These are phyloP conservation scores for Euphorbia tirucalli DNA, from an alignment of 345 rosid genomes.

Conservation along the genomic window DNA sequence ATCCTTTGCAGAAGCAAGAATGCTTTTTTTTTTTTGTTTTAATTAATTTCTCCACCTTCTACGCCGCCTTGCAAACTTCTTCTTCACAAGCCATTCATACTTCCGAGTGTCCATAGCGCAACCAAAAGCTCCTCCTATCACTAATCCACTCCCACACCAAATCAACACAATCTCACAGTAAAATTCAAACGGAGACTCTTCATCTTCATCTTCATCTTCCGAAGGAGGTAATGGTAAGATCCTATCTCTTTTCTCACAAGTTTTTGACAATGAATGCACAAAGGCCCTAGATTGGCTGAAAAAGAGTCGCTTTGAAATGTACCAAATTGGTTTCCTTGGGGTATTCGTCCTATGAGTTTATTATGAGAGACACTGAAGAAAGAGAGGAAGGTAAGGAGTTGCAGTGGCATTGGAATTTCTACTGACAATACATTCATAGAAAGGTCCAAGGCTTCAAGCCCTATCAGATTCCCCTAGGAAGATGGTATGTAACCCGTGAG, in stretches of 20 bases:
- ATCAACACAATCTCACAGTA: neutral
- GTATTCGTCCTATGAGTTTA: neutral
- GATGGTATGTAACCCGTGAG: no score
- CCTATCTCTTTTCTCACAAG: neutral
- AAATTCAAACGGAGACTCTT: neutral
- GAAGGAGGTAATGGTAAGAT: neutral
- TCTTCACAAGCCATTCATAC: neutral
- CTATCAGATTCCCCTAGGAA: no score
- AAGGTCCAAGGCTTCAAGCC: no score
- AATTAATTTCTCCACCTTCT: no score
- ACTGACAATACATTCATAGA: neutral
- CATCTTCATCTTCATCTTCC: neutral
- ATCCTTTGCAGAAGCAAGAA: no score
- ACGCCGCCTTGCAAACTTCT: neutral
- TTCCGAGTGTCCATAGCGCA: neutral
- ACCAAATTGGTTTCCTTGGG: neutral
- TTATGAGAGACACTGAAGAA: slow-evolving; percentile 10
- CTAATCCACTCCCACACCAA: neutral
- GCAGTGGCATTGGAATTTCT: slow-evolving; percentile 9
- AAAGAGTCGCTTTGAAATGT: neutral
- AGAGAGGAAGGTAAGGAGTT: neutral
- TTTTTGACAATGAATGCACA: neutral
- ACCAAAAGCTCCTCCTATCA: neutral
- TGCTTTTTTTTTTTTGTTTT: no score
- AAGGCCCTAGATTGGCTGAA: neutral